Conservation (phyloP, 805 yeast genomes). For the Candida piceae region DNA sequence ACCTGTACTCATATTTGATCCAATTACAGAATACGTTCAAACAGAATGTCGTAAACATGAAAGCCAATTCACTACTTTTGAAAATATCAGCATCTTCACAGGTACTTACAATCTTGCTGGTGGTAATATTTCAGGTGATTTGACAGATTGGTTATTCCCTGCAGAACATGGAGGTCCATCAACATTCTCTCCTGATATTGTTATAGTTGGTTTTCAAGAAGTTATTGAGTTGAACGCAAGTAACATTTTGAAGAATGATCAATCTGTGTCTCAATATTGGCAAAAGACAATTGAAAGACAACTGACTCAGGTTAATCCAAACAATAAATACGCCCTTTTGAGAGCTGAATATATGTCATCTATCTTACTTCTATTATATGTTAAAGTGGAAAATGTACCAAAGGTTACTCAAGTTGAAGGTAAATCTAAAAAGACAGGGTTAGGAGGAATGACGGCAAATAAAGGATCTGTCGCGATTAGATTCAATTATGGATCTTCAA, state of each 20-base stretch:
- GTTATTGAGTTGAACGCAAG: slow-evolving; percentile 91
- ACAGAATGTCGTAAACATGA: slow-evolving; percentile 49
- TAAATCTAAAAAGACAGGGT: slow-evolving; percentile 89
- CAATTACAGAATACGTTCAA: slow-evolving; percentile 78
- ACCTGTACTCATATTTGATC: slow-evolving; percentile 78
- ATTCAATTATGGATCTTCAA: slow-evolving; percentile 73
- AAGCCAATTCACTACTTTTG: slow-evolving; percentile 53
- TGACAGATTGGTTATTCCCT: slow-evolving; percentile 82
- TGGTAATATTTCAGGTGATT: slow-evolving; percentile 48
- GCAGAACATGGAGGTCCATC: slow-evolving; percentile 43
- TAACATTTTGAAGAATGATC: slow-evolving; percentile 80
- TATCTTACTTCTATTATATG: slow-evolving; percentile 58
- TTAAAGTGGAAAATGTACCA: slow-evolving; percentile 40
- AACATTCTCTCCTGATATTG: slow-evolving; percentile 62
- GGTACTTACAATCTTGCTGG: slow-evolving; percentile 93
- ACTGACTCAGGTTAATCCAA: slow-evolving; percentile 38
- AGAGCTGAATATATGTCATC: slow-evolving; percentile 77
- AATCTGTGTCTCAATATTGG: slow-evolving; percentile 76
- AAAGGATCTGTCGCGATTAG: slow-evolving; percentile 95
- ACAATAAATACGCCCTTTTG: slow-evolving; percentile 49
- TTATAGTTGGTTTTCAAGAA: slow-evolving; percentile 91
- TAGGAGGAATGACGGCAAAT: slow-evolving; percentile 96
- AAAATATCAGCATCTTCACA: slow-evolving; percentile 59
- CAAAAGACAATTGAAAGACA: slow-evolving; percentile 59
- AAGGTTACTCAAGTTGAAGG: slow-evolving; percentile 83